Evolutionary conservation across 164 flowering plant genomes (phyloP), one percentile per base, ranked within the genome.

Genomic region (Magnolia kwangsiensis): DNA sequence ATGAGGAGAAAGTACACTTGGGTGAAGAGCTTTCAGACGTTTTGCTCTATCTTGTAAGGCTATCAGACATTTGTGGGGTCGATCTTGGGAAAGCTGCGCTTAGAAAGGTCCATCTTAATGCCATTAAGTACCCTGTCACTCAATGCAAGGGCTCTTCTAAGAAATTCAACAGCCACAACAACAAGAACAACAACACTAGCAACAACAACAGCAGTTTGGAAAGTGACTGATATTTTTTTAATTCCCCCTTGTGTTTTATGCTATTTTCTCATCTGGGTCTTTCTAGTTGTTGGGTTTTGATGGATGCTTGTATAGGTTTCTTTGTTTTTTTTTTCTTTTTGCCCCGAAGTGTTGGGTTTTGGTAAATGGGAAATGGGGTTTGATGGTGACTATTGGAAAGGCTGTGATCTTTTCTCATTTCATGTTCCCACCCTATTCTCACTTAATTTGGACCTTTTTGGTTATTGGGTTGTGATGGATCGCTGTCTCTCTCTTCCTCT

Each of bases 21-120:
- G 88, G 84, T 16, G 89, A 86, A 31, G 91, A 88, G 81, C 83
- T 88, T 24, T 86, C 89, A 1, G 89, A 88, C 77, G 91, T 88
- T 55, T 59, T 88, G n/a, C 86, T 86, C 67, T 88, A 88, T 74
- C 82, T 88, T 4, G 77, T 88, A 67, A 85, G 83, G 59, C 83
- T 88, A 1, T 86, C 89, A 45, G 87, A 84, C 78, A 84, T 86
- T 27, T 88, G 89, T 80, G 91, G 87, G 27, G 77, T 88, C 45
- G 88, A 88, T 82, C 88, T 88, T 31, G 91, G 88, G 74, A 78
- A 81, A 72, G 89, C 89, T 21, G 91, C 88, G 18, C 77, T 88
- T 0, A 74, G 83, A 0, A 88, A 88, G 80, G 80, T 88, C 2
- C 67, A 80, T 24, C 84, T 85, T 63, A 88, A 88, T 67, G 88